Evolutionary conservation across 495 filamentous ascomycete species (phyloP).

Genomic region (Xylaria intraflava): DNA sequence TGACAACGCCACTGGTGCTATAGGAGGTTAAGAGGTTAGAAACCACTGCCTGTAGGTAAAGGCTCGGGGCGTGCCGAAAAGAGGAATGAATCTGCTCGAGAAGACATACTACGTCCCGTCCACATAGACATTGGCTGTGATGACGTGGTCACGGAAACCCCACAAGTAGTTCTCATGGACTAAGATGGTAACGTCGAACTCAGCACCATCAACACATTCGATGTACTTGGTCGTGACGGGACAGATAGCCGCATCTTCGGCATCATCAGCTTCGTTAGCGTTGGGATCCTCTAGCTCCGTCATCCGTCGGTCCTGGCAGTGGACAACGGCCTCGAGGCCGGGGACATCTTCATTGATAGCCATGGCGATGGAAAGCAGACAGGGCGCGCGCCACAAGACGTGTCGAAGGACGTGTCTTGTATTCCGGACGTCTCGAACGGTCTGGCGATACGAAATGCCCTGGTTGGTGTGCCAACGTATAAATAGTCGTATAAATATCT

Average conservation of each 20-base stretch:
- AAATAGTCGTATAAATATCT: too few relatives aligned
- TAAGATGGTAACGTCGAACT: conserved; percentile 16
- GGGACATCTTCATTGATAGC: conserved; percentile 23
- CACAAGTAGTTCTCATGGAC: conserved; percentile 7
- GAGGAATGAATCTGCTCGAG: background rate
- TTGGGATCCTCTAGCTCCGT: conserved; percentile 23
- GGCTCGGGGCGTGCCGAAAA: too few relatives aligned
- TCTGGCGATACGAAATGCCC: too few relatives aligned
- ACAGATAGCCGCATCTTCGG: background rate
- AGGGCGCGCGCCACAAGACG: background rate
- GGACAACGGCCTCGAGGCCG: conserved; percentile 19
- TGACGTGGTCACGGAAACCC: conserved; percentile 5
- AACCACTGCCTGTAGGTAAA: background rate
- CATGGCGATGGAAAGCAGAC: too few relatives aligned
- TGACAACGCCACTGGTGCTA: background rate
- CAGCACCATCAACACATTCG: conserved; percentile 22
- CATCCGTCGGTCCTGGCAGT: conserved; percentile 11
- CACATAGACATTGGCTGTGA: background rate
- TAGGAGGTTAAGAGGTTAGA: background rate
- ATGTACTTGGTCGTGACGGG: conserved; percentile 23
- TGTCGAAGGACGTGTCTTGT: background rate
- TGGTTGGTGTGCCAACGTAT: too few relatives aligned
- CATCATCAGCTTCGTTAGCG: background rate
- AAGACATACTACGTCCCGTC: background rate
- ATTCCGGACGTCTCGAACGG: too few relatives aligned